Percentiles rank a stretch among this genome's conserved stretches.
Evolutionary conservation across 495 filamentous ascomycete species (phyloP).

Genomic region (Penicillium atrosanguineum): DNA sequence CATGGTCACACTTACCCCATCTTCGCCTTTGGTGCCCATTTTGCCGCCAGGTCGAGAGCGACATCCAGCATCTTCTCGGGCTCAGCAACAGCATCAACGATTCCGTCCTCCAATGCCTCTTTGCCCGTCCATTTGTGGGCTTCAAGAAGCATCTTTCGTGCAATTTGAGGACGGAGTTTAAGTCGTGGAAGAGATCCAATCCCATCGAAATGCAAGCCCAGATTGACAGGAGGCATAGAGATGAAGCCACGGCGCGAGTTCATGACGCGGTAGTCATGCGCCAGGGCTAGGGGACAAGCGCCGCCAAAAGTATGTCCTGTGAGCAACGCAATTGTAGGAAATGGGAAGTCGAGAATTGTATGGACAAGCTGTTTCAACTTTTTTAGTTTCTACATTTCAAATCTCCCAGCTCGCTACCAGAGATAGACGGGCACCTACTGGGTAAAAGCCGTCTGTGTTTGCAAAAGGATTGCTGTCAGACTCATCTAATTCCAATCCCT

Average conservation of each 20-base stretch:
- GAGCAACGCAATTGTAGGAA: slow-evolving; percentile 48
- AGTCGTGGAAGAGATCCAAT: slow-evolving; percentile 47
- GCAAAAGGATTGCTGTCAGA: slow-evolving; percentile 45
- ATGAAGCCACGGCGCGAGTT: slow-evolving; percentile 48
- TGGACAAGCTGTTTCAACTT: slow-evolving; percentile 32
- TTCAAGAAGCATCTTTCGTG: slow-evolving; percentile 51
- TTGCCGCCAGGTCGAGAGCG: slow-evolving; percentile 37
- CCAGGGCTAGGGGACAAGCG: slow-evolving; percentile 45
- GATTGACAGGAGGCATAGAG: slow-evolving; percentile 49
- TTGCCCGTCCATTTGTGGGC: slow-evolving; percentile 50
- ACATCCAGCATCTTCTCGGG: slow-evolving; percentile 45
- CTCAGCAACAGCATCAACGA: slow-evolving; percentile 48
- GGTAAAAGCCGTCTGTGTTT: slow-evolving; percentile 51
- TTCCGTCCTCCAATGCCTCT: slow-evolving; percentile 46
- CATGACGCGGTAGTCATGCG: slow-evolving; percentile 53
- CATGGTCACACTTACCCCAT: slow-evolving; percentile 33
- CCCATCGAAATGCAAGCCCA: slow-evolving; percentile 50
- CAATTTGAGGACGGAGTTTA: slow-evolving; percentile 46
- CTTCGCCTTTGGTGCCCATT: slow-evolving; percentile 46
- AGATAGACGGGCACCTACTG: slow-evolving; percentile 15
- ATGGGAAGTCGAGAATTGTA: slow-evolving; percentile 52
- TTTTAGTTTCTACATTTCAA: slow-evolving; percentile 2
- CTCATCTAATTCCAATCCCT: slow-evolving; percentile 50
- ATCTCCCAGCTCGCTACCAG: not conserved
- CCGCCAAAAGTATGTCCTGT: slow-evolving; percentile 54